phyloP scores from a whole-genome alignment of 2,329 filamentous ascomycete species.

The Pyrenophora tritici-repentis region DNA sequence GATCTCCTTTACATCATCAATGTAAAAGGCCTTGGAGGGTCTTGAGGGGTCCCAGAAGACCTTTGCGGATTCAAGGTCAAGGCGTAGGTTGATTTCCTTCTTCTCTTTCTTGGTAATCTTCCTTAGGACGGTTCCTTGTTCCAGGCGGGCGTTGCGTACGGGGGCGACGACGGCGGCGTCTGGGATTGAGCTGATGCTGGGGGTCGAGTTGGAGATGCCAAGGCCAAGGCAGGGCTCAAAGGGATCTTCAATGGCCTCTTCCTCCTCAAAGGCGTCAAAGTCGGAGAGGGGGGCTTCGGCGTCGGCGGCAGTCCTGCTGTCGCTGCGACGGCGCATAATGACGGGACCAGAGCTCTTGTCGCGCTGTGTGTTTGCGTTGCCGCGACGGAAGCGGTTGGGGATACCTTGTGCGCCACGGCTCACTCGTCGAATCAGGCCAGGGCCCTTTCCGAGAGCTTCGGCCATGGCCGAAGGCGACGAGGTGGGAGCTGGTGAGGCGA shows the following conservation, averaged over 20 bases:
- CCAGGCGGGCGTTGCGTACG: conserved; percentile 75
- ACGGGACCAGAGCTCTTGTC: conserved; percentile 90
- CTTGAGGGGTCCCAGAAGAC: conserved; percentile 84
- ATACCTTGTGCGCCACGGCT: conserved; percentile 79
- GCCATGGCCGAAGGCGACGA: conserved; percentile 63
- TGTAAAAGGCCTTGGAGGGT: conserved; percentile 83
- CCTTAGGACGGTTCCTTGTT: conserved; percentile 75
- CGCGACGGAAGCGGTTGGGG: conserved; percentile 73
- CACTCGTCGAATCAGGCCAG: conserved; percentile 78
- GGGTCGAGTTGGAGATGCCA: conserved; percentile 45
- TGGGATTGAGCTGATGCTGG: conserved; percentile 45
- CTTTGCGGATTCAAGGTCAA: conserved; percentile 83
- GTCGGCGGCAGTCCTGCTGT: conserved; percentile 75
- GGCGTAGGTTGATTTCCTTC: conserved; percentile 72
- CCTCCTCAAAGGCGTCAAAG: conserved; percentile 56
- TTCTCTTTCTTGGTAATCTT: conserved; percentile 87
- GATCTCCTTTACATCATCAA: conserved; percentile 94
- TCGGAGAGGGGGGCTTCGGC: conserved; percentile 55
- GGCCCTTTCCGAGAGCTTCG: conserved; percentile 64
- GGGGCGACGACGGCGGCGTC: conserved; percentile 62
- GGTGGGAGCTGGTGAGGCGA: conserved; percentile 39
- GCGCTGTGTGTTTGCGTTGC: conserved; percentile 73
- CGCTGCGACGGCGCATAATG: conserved; percentile 83
- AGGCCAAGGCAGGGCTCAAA: conserved; percentile 49
- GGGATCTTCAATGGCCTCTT: conserved; percentile 55